phyloP scores from a whole-genome alignment of 805 yeast genomes.

The Yarrowia sp. region DNA sequence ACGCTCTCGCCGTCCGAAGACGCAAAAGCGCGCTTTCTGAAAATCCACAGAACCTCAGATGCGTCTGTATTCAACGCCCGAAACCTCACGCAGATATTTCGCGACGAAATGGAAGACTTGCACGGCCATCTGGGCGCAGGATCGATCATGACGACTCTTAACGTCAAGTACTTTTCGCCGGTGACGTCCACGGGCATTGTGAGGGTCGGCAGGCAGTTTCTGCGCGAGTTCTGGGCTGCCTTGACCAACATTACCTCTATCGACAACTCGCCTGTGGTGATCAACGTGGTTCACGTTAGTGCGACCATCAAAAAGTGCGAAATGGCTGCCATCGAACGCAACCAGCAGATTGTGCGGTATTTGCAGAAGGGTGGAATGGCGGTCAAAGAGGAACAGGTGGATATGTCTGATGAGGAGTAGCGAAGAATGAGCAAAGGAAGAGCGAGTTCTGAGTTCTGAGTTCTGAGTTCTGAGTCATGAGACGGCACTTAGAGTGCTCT shows the following conservation, averaged over 20 bases:
- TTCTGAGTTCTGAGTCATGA: too few species aligned
- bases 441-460: too few species aligned
- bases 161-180: slow-evolving; percentile 75
- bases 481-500: too few species aligned
- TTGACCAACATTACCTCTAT: slow-evolving; percentile 48
- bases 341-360: slow-evolving; percentile 10
- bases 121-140: slow-evolving; percentile 83
- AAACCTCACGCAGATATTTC: slow-evolving; percentile 51
- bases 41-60: slow-evolving; percentile 32
- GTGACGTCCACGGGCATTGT: slow-evolving; percentile 82
- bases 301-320: slow-evolving; percentile 89
- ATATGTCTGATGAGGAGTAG: slow-evolving; percentile 14
- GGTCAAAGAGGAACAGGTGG: neutral
- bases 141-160: slow-evolving; percentile 54
- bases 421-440: too few species aligned
- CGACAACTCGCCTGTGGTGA: slow-evolving; percentile 49
- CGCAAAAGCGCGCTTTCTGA: slow-evolving; percentile 20
- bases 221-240: slow-evolving; percentile 63
- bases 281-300: slow-evolving; percentile 67
- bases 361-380: neutral
- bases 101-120: slow-evolving; percentile 55
- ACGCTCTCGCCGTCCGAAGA: slow-evolving; percentile 30
- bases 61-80: slow-evolving; percentile 46
- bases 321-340: slow-evolving; percentile 51
- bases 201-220: slow-evolving; percentile 67